Conservation (phyloP, 140 eudicot genomes). For the Oenanthe javanica region DNA sequence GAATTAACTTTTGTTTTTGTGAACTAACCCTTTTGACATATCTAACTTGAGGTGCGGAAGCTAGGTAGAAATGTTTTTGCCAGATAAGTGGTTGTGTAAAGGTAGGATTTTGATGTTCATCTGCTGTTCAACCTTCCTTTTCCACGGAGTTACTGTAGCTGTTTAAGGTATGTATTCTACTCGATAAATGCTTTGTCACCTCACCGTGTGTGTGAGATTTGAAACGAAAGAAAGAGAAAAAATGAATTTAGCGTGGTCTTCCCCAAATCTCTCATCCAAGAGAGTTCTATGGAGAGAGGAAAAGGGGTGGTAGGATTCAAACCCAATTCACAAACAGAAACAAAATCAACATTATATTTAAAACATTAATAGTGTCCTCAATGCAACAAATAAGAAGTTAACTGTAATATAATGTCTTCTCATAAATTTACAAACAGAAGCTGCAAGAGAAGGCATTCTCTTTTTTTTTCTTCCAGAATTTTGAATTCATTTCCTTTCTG, state of each 20-base stretch:
- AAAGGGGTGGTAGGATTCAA: neutral
- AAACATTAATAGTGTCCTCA: neutral
- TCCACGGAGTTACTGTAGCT: neutral
- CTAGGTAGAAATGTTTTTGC: slow-evolving; percentile 26
- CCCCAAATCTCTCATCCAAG: neutral
- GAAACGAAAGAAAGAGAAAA: neutral
- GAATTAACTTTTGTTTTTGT: slow-evolving; percentile 42
- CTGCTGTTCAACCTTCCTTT: slow-evolving; percentile 35
- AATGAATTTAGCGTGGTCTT: neutral
- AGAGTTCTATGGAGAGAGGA: neutral
- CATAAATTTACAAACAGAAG: neutral
- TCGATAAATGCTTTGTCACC: neutral
- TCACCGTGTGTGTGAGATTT: slow-evolving; percentile 5
- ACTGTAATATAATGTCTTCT: neutral
- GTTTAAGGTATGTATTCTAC: slow-evolving; percentile 6
- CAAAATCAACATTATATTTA: neutral
- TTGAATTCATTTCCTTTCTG: neutral
- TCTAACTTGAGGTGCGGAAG: slow-evolving; percentile 41
- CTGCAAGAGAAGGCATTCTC: neutral
- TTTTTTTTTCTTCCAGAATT: neutral
- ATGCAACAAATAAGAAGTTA: neutral
- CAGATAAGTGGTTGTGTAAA: slow-evolving; percentile 28
- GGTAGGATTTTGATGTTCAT: slow-evolving; percentile 30
- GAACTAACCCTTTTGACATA: slow-evolving; percentile 54
- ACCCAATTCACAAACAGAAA: neutral